These are phyloP conservation scores for Dorcoceras hygrometricum DNA, from an alignment of 257 asterid species.

Conservation along the genomic window DNA sequence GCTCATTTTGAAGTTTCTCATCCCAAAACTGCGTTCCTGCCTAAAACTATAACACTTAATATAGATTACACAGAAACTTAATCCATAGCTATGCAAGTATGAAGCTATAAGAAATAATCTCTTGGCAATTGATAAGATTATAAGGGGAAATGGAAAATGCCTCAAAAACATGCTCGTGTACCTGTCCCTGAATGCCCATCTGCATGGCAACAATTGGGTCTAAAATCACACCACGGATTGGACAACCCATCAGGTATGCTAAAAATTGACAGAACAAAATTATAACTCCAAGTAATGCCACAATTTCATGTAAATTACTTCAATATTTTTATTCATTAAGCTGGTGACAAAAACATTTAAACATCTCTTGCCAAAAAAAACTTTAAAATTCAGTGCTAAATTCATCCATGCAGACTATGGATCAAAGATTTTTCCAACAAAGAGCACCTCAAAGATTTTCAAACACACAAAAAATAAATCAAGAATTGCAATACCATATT, in stretches of 20 bases:
- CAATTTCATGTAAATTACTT: conserved; percentile 14
- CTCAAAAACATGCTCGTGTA: conserved; percentile 26
- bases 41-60: conserved; percentile 39
- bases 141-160: conserved; percentile 7
- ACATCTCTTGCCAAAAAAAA: conserved; percentile 11
- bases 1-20: conserved; percentile 85
- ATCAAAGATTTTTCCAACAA: not conserved
- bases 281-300: conserved; percentile 17
- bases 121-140: conserved; percentile 8
- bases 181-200: conserved; percentile 99
- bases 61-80: conserved; percentile 23
- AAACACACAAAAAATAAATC: conserved; percentile 3
- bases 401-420: conserved; percentile 5
- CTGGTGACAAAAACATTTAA: not conserved
- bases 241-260: conserved; percentile 98
- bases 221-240: conserved; percentile 88
- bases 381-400: conserved; percentile 1
- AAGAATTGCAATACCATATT: not conserved
- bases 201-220: conserved; percentile 89
- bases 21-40: conserved; percentile 99
- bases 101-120: conserved; percentile 8
- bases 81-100: not conserved
- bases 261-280: conserved; percentile 35
- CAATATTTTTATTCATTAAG: conserved; percentile 13
- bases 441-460: conserved; percentile 8